phyloP scores from a whole-genome alignment of 1,139 yeast species.

The Diutina sp. region DNA sequence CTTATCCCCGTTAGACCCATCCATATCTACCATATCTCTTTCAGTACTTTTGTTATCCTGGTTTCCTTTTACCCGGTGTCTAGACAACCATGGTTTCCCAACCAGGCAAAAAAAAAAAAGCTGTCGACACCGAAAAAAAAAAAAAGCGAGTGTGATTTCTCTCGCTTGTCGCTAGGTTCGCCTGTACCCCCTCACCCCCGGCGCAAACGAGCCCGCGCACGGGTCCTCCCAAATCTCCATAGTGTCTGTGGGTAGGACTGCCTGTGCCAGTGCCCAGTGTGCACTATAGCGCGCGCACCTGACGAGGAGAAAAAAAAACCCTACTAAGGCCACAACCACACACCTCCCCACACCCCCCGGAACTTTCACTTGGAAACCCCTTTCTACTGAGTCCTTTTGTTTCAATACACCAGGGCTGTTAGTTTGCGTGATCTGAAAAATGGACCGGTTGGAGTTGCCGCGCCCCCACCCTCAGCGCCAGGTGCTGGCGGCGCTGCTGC shows the following conservation, averaged over 20 bases:
- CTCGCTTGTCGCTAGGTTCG: not conserved
- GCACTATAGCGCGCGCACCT: not conserved
- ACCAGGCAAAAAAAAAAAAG: no score
- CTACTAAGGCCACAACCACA: not conserved
- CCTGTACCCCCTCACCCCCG: not conserved
- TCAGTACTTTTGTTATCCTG: no score
- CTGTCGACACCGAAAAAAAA: no score
- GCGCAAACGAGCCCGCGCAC: not conserved
- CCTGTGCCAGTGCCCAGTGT: not conserved
- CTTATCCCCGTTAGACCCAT: no score
- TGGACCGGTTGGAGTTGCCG: conserved; percentile 1
- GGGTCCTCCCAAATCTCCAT: not conserved
- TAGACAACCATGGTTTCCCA: not conserved
- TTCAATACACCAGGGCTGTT: not conserved
- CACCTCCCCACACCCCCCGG: not conserved
- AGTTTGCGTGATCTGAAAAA: not conserved
- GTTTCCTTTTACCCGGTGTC: not conserved
- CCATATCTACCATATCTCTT: no score
- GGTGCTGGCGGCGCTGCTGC: not conserved
- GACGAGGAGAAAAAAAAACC: not conserved
- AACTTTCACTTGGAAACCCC: not conserved
- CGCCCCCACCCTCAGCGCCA: not conserved
- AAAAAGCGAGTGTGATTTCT: not conserved
- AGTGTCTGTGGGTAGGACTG: no score
- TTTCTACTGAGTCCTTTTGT: not conserved